Evolutionary conservation across 257 asterid species (phyloP).

Genomic region (Scutellaria minor): DNA sequence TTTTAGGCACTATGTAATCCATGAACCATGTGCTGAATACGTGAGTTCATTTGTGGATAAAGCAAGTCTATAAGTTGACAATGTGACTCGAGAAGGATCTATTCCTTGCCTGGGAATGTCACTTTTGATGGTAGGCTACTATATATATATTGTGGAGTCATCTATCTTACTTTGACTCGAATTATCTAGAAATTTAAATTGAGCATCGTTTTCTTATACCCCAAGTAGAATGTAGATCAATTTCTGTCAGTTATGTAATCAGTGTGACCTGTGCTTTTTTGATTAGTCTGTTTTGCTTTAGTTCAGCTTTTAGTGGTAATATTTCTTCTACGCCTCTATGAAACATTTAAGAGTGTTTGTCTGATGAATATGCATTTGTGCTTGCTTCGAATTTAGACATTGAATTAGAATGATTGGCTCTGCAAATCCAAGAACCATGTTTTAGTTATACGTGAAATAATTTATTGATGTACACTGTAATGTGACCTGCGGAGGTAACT

Average conservation of each 20-base stretch:
- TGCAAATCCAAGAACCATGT: neutral
- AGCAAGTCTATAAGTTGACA: constrained; percentile 14
- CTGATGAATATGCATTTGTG: neutral
- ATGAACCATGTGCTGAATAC: constrained; percentile 10
- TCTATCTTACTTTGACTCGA: neutral
- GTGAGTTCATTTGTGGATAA: neutral
- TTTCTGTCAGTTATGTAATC: no score
- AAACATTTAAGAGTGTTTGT: constrained; percentile 10
- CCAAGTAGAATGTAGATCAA: no score
- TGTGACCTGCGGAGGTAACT: no score
- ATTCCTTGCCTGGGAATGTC: neutral
- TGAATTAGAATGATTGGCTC: neutral
- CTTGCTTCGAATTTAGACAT: constrained; percentile 11
- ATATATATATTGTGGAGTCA: neutral
- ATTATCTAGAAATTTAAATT: no score
- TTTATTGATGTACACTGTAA: neutral
- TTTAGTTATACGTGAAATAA: neutral
- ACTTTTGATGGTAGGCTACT: neutral
- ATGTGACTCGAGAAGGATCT: neutral
- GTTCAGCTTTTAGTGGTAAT: constrained; percentile 2
- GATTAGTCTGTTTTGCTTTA: neutral
- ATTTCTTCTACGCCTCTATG: neutral
- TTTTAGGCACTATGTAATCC: neutral
- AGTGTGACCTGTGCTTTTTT: no score
- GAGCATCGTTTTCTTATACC: no score